These are phyloP conservation scores for Mycena alexandri DNA, from an alignment of 768 basidiomycete genomes.

Conservation along the genomic window DNA sequence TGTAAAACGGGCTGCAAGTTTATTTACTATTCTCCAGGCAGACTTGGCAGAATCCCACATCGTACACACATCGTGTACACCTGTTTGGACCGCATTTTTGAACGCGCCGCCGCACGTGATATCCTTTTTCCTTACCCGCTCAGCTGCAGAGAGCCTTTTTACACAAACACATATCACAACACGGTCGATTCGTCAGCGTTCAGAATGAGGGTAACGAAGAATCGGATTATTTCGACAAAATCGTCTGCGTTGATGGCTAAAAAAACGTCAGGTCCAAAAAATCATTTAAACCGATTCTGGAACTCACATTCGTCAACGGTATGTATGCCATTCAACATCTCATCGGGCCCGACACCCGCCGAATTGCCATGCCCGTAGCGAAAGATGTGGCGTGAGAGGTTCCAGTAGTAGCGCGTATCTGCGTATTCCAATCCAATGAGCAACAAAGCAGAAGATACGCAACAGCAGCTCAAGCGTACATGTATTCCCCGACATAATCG, in stretches of 20 bases:
- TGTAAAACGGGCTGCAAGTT: too few species aligned
- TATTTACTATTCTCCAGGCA: too few species aligned
- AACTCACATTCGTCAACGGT: slow-evolving; percentile 79
- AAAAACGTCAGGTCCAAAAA: slow-evolving; percentile 28
- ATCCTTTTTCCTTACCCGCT: too few species aligned
- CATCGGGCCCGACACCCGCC: slow-evolving; percentile 25
- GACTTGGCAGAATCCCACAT: too few species aligned
- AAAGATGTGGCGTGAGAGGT: slow-evolving; percentile 71
- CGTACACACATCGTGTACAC: too few species aligned
- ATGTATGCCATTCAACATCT: slow-evolving; percentile 63
- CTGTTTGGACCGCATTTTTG: too few species aligned
- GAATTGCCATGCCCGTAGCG: slow-evolving; percentile 65
- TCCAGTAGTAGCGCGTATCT: slow-evolving; percentile 74
- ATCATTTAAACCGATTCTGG: neutral
- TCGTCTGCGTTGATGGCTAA: slow-evolving; percentile 62
- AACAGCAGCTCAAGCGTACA: slow-evolving; percentile 39
- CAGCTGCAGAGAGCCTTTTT: too few species aligned
- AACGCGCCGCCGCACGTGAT: too few species aligned
- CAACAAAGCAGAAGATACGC: slow-evolving; percentile 7
- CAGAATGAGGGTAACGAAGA: slow-evolving; percentile 73
- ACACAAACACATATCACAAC: slow-evolving; percentile 14
- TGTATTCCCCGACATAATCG: slow-evolving; percentile 53
- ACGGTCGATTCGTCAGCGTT: slow-evolving; percentile 71
- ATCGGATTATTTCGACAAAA: slow-evolving; percentile 75
- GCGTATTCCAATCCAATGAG: neutral